Conservation (phyloP, 75 land plant genomes). For the Ceratopteris richardii region DNA sequence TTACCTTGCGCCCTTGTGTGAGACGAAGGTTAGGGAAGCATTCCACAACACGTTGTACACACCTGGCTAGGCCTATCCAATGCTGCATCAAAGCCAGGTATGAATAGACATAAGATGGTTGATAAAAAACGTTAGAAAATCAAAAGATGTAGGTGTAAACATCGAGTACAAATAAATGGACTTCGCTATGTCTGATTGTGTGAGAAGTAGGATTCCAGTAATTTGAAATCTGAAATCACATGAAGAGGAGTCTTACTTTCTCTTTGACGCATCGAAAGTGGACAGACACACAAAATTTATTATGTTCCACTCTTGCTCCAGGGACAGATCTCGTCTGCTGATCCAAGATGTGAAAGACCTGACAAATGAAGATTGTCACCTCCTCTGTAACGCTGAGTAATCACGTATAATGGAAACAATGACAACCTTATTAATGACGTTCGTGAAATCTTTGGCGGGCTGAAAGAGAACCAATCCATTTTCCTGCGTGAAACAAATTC, state of each 20-base stretch:
- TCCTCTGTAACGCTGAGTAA: background rate
- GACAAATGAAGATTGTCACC: background rate
- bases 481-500: constrained; percentile 41
- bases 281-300: constrained; percentile 38
- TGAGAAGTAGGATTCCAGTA: background rate
- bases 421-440: constrained; percentile 74
- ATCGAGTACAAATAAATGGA: too few species aligned
- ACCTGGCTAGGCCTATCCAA: constrained; percentile 59
- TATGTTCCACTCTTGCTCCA: constrained; percentile 41
- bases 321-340: constrained; percentile 16
- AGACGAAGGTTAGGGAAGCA: constrained; percentile 57
- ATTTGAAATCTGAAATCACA: background rate
- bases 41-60: constrained; percentile 50
- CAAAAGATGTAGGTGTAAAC: too few species aligned
- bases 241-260: constrained; percentile 26
- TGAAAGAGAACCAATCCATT: constrained; percentile 74
- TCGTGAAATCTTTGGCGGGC: constrained; percentile 79
- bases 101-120: background rate
- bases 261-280: constrained; percentile 45
- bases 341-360: constrained; percentile 18
- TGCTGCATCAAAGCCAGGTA: constrained; percentile 21
- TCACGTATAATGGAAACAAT: too few species aligned
- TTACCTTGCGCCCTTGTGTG: constrained; percentile 90
- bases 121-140: background rate
- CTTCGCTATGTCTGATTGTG: too few species aligned